Conservation (phyloP, 768 basidiomycete genomes). For the Mrakia gelida region DNA sequence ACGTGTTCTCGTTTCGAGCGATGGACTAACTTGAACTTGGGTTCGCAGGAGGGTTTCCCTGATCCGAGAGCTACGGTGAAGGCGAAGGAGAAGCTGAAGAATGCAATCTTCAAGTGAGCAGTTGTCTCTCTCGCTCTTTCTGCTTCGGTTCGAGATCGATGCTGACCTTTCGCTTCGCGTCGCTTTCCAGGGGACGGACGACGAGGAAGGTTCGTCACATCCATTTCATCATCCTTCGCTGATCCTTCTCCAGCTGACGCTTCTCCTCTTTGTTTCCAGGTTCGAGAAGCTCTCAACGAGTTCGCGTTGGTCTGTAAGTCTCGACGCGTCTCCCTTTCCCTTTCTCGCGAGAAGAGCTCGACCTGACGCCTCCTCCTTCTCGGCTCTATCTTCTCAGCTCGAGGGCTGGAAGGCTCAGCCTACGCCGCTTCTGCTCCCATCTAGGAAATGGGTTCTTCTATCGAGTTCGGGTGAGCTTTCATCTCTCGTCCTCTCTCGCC, state of each 20-base stretch:
- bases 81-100: constrained; percentile 67
- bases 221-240: no score
- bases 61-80: constrained; percentile 66
- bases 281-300: constrained; percentile 77
- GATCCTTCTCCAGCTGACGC: neutral
- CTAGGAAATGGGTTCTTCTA: neutral
- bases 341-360: no score
- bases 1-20: no score
- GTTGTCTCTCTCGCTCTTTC: constrained; percentile 6
- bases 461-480: neutral
- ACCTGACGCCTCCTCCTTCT: neutral
- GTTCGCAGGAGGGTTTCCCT: constrained; percentile 63
- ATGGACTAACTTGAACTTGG: neutral
- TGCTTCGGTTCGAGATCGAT: neutral
- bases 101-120: constrained; percentile 40
- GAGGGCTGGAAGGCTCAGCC: constrained; percentile 26
- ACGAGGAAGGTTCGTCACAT: neutral
- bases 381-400: neutral
- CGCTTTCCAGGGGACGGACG: neutral
- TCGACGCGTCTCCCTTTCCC: no score
- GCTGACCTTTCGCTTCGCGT: neutral
- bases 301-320: constrained; percentile 64
- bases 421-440: constrained; percentile 20
- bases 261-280: constrained; percentile 37
- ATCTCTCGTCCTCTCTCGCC: neutral